phyloP scores from a whole-genome alignment of 805 yeast species.

The Metschnikowia baotianmanensis region DNA sequence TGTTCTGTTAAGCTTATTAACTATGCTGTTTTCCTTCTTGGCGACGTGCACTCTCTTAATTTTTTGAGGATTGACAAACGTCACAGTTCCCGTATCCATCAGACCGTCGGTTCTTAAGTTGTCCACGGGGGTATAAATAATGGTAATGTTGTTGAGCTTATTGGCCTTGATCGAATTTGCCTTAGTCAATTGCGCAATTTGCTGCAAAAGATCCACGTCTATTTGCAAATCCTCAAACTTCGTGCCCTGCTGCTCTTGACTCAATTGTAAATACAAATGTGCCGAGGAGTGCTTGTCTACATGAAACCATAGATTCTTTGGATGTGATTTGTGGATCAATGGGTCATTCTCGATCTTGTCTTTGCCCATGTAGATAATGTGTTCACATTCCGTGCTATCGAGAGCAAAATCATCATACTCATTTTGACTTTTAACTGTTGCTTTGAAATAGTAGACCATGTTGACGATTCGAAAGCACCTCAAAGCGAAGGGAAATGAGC shows the following conservation, averaged over 20 bases:
- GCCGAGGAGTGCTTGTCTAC: slow-evolving; percentile 76
- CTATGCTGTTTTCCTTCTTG: slow-evolving; percentile 53
- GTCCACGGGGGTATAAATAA: slow-evolving; percentile 72
- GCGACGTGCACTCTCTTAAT: slow-evolving; percentile 54
- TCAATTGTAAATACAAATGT: slow-evolving; percentile 65
- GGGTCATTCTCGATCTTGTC: slow-evolving; percentile 66
- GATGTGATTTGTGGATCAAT: slow-evolving; percentile 57
- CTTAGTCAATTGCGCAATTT: slow-evolving; percentile 66
- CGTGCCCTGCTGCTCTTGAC: slow-evolving; percentile 45
- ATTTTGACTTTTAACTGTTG: slow-evolving; percentile 6
- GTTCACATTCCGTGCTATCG: slow-evolving; percentile 9
- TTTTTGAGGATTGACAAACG: slow-evolving; percentile 57
- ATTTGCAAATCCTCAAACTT: slow-evolving; percentile 35
- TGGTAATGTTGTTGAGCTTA: slow-evolving; percentile 61
- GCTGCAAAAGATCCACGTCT: slow-evolving; percentile 47
- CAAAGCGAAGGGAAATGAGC: too few relatives aligned
- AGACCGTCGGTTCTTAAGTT: slow-evolving; percentile 64
- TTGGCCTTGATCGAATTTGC: slow-evolving; percentile 76
- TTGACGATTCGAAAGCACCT: too few relatives aligned
- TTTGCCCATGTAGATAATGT: slow-evolving; percentile 61
- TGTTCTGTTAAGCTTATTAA: slow-evolving; percentile 66
- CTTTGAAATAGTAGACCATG: slow-evolving; percentile 22
- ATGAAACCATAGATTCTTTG: slow-evolving; percentile 76
- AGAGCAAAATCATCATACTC: slow-evolving; percentile 20
- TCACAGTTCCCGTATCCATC: slow-evolving; percentile 79